Percentiles rank a stretch among this genome's conserved stretches.
Conservation (phyloP, 257 asterid species). For the Apocynum venetum region DNA sequence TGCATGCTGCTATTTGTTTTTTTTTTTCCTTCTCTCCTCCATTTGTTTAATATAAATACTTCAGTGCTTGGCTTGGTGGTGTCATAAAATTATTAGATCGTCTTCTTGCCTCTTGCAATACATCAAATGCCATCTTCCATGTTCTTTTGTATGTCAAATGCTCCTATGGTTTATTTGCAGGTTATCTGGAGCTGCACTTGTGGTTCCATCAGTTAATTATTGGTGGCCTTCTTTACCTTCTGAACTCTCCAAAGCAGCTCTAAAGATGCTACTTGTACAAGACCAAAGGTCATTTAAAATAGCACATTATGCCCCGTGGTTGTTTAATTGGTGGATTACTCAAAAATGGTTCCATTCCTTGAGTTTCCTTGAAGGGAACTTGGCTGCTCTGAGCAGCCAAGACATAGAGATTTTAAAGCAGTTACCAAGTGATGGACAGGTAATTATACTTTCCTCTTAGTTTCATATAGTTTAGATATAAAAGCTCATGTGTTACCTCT, state of each 20-base stretch:
- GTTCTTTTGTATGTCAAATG: neutral
- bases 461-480: neutral
- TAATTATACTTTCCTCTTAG: no score
- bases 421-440: conserved; percentile 49
- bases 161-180: conserved; percentile 24
- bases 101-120: neutral
- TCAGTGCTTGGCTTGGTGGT: neutral
- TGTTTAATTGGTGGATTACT: conserved; percentile 83
- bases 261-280: conserved; percentile 30
- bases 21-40: no score
- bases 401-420: conserved; percentile 56
- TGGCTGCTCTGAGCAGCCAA: conserved; percentile 35
- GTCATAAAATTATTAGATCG: neutral
- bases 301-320: conserved; percentile 74
- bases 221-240: conserved; percentile 79
- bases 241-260: conserved; percentile 34
- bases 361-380: conserved; percentile 46
- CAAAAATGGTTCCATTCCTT: conserved; percentile 69
- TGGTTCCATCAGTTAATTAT: conserved; percentile 59
- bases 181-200: conserved; percentile 73
- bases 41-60: no score
- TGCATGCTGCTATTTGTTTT: no score
- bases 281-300: conserved; percentile 53
- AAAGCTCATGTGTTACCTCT: neutral
- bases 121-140: neutral